Evolutionary conservation across 1,284 basidiomycete species (phyloP).

Genomic region (Fistulinella cinereoalba): DNA sequence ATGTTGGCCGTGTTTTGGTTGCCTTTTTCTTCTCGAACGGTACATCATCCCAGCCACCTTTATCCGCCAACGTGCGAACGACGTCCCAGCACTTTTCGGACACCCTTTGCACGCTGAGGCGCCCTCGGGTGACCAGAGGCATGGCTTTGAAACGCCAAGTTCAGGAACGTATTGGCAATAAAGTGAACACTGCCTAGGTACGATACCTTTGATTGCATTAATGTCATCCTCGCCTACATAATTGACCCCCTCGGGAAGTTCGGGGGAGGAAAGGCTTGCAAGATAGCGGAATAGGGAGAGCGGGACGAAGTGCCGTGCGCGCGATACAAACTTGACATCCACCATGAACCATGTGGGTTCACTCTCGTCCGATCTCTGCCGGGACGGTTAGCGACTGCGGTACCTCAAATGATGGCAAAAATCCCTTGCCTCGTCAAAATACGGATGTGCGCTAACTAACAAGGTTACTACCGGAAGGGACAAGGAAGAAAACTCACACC

Average conservation of each 20-base stretch:
- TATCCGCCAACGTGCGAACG: slow-evolving; percentile 63
- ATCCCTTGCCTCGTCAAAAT: slow-evolving; percentile 72
- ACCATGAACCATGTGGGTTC: slow-evolving; percentile 95
- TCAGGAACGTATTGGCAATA: slow-evolving; percentile 2
- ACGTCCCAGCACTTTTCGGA: slow-evolving; percentile 66
- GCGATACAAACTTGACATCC: slow-evolving; percentile 69
- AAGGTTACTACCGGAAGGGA: slow-evolving; percentile 5
- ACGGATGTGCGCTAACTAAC: slow-evolving; percentile 71
- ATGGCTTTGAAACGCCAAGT: slow-evolving; percentile 47
- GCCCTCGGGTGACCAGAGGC: slow-evolving; percentile 80
- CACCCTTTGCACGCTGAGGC: slow-evolving; percentile 88
- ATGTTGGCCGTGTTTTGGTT: slow-evolving; percentile 65
- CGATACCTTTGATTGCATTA: slow-evolving; percentile 57
- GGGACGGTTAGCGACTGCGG: slow-evolving; percentile 5
- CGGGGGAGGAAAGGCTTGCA: slow-evolving; percentile 35
- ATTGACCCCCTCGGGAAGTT: slow-evolving; percentile 51
- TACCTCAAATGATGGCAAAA: slow-evolving; percentile 5
- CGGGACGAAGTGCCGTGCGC: slow-evolving; percentile 75
- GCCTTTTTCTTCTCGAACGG: slow-evolving; percentile 52
- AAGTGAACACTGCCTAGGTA: slow-evolving; percentile 2
- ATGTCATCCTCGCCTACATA: slow-evolving; percentile 65
- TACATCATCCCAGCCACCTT: slow-evolving; percentile 67
- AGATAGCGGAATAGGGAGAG: slow-evolving; percentile 74
- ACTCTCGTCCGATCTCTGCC: slow-evolving; percentile 70
- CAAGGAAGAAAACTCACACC: slow-evolving; percentile 44